Evolutionary conservation across 345 rosid species (phyloP), one percentile per base, ranked within the genome.

Genomic region (Eucalyptus victrix): DNA sequence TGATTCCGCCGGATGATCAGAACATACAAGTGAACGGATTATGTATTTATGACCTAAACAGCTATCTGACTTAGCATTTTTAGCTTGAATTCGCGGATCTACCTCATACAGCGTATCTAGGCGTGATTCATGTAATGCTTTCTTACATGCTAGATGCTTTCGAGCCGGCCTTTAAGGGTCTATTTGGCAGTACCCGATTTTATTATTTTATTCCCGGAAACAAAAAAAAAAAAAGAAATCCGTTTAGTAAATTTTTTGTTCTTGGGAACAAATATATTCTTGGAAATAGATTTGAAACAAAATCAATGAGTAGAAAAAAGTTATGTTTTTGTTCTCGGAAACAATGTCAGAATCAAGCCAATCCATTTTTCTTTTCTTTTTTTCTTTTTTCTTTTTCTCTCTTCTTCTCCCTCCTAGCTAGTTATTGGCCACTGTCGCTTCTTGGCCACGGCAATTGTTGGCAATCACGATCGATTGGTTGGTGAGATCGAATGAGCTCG

Each of bases 401-500:
- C 54, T 51, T 18, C 54, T 17, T 51, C 54, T 18, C 18, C 54
- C 23, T 51, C 9, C 8, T 51, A 51, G 54, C 9, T 51, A 3
- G 54, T 51, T 18, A 51, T 51, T 51, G 54, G 54, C 21, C 9
- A 51, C 0, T 7, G 4, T 51, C 4, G 9, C 54, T 18, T 18
- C 9, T 51, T 0, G 23, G 54, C 54, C 54, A 51, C 0, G 2
- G 16, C 1, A 4, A 0, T 49, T 0, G 50, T 49, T 0, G 6
- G 16, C 50, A 49, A 49, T 49, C 17, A 49, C 6, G 0, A 49
- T 16, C 17, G 1, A 49, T 0, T 51, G 2, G 54, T 51, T 51
- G 54, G 54, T 51, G 23, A 51, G 54, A 51, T 51, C 1, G 2
- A 4, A 51, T 0, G 2, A 51, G 2, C 8, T 51, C 1, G 3